Evolutionary conservation across 768 basidiomycete species (phyloP).

Genomic region (Pisolithus marmoratus): DNA sequence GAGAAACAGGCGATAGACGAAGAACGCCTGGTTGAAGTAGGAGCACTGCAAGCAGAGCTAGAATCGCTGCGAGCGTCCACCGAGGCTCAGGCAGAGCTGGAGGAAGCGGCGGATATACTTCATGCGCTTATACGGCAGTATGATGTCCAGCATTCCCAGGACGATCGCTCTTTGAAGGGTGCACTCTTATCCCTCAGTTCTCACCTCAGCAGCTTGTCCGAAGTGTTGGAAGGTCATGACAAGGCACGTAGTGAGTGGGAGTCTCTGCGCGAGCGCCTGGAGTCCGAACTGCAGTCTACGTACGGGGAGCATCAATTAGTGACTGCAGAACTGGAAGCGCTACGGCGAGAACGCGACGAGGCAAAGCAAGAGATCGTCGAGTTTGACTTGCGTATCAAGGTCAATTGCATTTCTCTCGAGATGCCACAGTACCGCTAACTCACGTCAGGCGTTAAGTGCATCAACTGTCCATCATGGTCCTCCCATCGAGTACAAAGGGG

Average conservation of each 20-base stretch:
- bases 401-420: slow-evolving; percentile 9
- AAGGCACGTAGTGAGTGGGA: slow-evolving; percentile 47
- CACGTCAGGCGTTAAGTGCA: slow-evolving; percentile 15
- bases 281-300: slow-evolving; percentile 44
- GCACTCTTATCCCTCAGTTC: slow-evolving; percentile 43
- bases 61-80: slow-evolving; percentile 36
- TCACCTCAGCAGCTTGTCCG: slow-evolving; percentile 48
- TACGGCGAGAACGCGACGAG: slow-evolving; percentile 46
- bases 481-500: slow-evolving; percentile 31
- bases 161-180: slow-evolving; percentile 45
- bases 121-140: slow-evolving; percentile 50
- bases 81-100: slow-evolving; percentile 44
- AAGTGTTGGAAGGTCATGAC: slow-evolving; percentile 37
- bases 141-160: slow-evolving; percentile 44
- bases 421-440: not conserved
- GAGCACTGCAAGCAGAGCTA: slow-evolving; percentile 42
- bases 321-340: slow-evolving; percentile 48
- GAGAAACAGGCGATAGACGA: slow-evolving; percentile 46
- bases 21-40: slow-evolving; percentile 43
- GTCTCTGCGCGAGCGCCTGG: slow-evolving; percentile 35
- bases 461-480: slow-evolving; percentile 21
- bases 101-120: slow-evolving; percentile 43
- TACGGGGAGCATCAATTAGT: slow-evolving; percentile 44
- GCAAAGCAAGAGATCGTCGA: slow-evolving; percentile 36
- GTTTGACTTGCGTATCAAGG: slow-evolving; percentile 37